These are phyloP conservation scores for Thyridium curvatum DNA, from an alignment of 2,329 filamentous ascomycete genomes.

Conservation along the genomic window DNA sequence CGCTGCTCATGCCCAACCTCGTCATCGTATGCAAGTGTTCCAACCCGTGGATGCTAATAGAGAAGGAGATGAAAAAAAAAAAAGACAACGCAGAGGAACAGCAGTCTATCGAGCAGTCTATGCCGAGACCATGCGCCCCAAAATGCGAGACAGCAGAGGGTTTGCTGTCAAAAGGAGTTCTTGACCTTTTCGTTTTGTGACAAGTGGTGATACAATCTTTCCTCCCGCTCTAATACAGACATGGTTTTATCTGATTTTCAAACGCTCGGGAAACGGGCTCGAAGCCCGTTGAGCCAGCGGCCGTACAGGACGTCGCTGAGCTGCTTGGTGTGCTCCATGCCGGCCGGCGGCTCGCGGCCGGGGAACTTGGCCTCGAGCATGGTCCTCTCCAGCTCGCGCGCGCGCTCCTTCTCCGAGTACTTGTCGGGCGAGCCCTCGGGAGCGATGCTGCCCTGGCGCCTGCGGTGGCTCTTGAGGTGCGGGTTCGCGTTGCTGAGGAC, in stretches of 20 bases:
- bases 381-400: conserved; percentile 38
- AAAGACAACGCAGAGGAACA: not conserved
- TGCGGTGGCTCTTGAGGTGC: conserved; percentile 72
- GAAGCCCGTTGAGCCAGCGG: conserved; percentile 81
- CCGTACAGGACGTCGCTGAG: conserved; percentile 86
- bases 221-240: not conserved
- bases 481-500: conserved; percentile 77
- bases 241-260: not conserved
- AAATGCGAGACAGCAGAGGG: too few relatives aligned
- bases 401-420: conserved; percentile 32
- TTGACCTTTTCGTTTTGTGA: too few relatives aligned
- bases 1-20: too few relatives aligned
- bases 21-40: not conserved
- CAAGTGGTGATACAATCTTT: not conserved
- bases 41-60: conserved; percentile 7
- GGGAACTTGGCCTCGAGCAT: conserved; percentile 47
- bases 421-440: conserved; percentile 22
- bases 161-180: too few relatives aligned
- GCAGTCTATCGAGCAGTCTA: not conserved
- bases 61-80: conserved; percentile 1
- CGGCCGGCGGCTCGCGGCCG: conserved; percentile 49
- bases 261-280: conserved; percentile 18
- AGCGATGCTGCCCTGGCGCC: conserved; percentile 46
- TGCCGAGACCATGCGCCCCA: too few relatives aligned
- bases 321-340: conserved; percentile 89